Percentiles rank a stretch among this genome's conserved stretches.
Conservation (phyloP, 306 rosid genomes). For the Cajanus cajan region DNA sequence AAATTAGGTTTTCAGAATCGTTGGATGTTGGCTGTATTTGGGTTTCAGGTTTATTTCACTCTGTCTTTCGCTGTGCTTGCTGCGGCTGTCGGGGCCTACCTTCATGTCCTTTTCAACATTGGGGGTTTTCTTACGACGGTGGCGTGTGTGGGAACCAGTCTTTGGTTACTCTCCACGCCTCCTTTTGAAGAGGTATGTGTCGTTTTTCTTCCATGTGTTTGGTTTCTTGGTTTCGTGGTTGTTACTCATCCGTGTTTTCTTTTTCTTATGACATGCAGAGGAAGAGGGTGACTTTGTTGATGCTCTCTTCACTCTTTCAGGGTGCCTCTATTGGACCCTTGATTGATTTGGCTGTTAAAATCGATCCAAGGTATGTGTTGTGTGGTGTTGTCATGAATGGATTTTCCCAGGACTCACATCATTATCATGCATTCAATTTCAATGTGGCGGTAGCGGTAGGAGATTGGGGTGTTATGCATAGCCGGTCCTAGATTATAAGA, state of each 20-base stretch:
- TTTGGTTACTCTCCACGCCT: slow-evolving; percentile 69
- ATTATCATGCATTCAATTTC: background rate
- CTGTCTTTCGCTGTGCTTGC: slow-evolving; percentile 69
- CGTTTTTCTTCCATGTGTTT: background rate
- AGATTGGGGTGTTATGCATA: too few relatives aligned
- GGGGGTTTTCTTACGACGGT: slow-evolving; percentile 82
- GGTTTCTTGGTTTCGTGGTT: background rate
- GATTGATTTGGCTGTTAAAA: slow-evolving; percentile 61
- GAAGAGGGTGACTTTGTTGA: slow-evolving; percentile 60
- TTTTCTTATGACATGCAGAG: slow-evolving; percentile 43
- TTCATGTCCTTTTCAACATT: slow-evolving; percentile 70
- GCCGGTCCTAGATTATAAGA: too few relatives aligned
- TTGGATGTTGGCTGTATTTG: too few relatives aligned
- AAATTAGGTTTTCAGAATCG: background rate
- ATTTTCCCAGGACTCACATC: background rate
- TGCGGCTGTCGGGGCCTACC: slow-evolving; percentile 77
- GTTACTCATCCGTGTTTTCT: background rate
- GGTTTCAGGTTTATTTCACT: slow-evolving; percentile 70
- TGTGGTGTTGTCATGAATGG: background rate
- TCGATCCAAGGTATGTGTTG: slow-evolving; percentile 69
- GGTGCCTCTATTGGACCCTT: slow-evolving; percentile 95
- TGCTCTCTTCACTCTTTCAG: slow-evolving; percentile 57
- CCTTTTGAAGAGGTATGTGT: slow-evolving; percentile 61
- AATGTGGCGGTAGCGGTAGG: too few relatives aligned
- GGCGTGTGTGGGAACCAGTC: slow-evolving; percentile 55